These are phyloP conservation scores for Candida albicans DNA, from an alignment of 1,139 yeast species.

Conservation along the genomic window DNA sequence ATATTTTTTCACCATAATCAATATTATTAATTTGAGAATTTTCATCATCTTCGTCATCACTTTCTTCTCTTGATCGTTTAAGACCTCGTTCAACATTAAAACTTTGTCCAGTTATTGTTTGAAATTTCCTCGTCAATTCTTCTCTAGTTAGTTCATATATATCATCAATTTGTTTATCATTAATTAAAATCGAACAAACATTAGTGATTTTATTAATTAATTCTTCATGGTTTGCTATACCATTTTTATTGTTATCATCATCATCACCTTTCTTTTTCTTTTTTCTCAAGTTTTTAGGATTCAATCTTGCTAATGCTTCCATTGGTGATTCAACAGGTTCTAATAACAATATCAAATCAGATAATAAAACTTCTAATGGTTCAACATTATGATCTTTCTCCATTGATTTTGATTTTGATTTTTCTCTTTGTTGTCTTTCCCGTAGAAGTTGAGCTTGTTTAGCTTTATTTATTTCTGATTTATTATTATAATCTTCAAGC, in stretches of 20 bases:
- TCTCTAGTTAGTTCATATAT: constrained; percentile 60
- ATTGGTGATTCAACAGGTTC: constrained; percentile 65
- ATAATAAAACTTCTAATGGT: constrained; percentile 28
- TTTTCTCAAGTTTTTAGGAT: constrained; percentile 24
- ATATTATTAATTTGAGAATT: constrained; percentile 13
- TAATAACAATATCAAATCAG: constrained; percentile 39
- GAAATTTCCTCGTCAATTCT: constrained; percentile 55
- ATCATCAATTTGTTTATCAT: constrained; percentile 38
- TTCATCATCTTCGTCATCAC: constrained; percentile 10
- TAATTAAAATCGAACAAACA: constrained; percentile 44
- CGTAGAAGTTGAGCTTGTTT: constrained; percentile 37
- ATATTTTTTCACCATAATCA: constrained; percentile 36
- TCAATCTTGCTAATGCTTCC: constrained; percentile 56
- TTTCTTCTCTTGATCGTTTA: constrained; percentile 19
- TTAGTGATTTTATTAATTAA: constrained; percentile 42
- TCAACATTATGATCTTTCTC: constrained; percentile 7
- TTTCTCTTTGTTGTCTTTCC: constrained; percentile 15
- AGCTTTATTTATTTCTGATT: constrained; percentile 50
- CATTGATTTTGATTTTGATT: no score
- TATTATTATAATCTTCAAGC: constrained; percentile 42
- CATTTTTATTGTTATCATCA: background rate
- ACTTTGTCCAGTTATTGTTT: constrained; percentile 49
- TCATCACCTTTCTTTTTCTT: constrained; percentile 10
- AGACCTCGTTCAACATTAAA: constrained; percentile 21
- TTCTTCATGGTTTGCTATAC: background rate